phyloP scores from a whole-genome alignment of 345 rosid species.

The Eucalyptus decipiens region DNA sequence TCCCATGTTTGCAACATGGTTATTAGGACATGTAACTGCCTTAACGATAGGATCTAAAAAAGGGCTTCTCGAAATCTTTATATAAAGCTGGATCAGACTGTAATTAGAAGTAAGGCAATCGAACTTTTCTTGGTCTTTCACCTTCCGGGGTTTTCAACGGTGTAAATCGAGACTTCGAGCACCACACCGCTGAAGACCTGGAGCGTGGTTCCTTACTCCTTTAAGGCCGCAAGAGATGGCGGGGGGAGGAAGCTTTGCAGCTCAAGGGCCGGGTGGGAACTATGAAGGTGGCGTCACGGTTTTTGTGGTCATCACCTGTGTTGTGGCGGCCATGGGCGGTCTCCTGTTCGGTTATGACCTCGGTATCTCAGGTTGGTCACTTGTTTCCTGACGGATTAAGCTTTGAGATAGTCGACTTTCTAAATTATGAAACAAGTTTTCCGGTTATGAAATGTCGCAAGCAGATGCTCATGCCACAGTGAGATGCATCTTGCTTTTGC shows the following conservation, averaged over 20 bases:
- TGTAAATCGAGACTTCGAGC: background rate
- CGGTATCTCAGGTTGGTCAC: constrained; percentile 54
- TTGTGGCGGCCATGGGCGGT: constrained; percentile 82
- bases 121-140: background rate
- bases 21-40: background rate
- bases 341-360: constrained; percentile 79
- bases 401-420: background rate
- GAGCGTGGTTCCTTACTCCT: background rate
- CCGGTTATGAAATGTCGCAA: background rate
- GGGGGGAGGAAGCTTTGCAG: constrained; percentile 36
- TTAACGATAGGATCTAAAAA: background rate
- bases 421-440: background rate
- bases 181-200: background rate
- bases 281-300: constrained; percentile 49
- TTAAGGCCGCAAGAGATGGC: background rate
- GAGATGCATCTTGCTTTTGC: constrained; percentile 32
- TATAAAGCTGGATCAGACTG: background rate
- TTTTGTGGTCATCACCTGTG: constrained; percentile 49
- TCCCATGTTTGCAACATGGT: background rate
- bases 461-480: background rate
- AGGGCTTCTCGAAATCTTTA: background rate
- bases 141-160: background rate
- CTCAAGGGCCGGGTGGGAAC: constrained; percentile 3
- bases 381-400: background rate
- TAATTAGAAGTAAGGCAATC: background rate